Base-by-base conservation (phyloP, 1,139 yeast species). In the Sugiyamaella pinicola region DNA sequence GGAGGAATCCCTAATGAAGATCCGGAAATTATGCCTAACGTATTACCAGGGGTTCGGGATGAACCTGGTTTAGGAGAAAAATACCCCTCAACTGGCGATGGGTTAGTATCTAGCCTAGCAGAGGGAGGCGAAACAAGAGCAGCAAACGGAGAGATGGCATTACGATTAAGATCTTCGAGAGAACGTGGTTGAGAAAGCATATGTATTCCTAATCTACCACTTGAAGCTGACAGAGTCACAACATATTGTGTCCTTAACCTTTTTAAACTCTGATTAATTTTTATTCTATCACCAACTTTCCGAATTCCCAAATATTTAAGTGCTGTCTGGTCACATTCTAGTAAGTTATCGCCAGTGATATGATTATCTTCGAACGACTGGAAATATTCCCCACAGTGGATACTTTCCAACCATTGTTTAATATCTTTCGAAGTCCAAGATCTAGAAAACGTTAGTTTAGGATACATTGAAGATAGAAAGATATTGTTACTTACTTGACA, bases 271-370 rank as follows among this genome's bases (percentile, higher is more conserved):
- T 82, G 72, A 60, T 82, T 82, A 7, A 88, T 66, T 31, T 85
- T 74, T 33, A 93, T 75, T 31, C 97, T 74, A 67, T 93, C 98
- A 0, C 98, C 98, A 8, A 93, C 79, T 60, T 82, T 85, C 17
- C 61, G 61, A n/a, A 93, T 71, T 0, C 96, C 97, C 7, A 93
- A 68, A 57, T 86, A 95, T 52, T 78, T 79, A 52, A 93, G 75
- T 0, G 90, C 80, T n/a, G 71, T 75, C 35, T 80, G 76, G 64
- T 89, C 96, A 47, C 90, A 69, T 56, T 82, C 86, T 1, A 82
- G 72, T 12, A 87, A 66, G 4, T 88, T 71, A 47, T 82, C 87
- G 42, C 77, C 74, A 0, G 83, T 77, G 57, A 89, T 80, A 28
- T 82, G 85, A 63, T 84, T 70, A 8, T 72, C 69, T 37, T 62